Conservation (phyloP, 306 rosid species). For the Sindora glabra region DNA sequence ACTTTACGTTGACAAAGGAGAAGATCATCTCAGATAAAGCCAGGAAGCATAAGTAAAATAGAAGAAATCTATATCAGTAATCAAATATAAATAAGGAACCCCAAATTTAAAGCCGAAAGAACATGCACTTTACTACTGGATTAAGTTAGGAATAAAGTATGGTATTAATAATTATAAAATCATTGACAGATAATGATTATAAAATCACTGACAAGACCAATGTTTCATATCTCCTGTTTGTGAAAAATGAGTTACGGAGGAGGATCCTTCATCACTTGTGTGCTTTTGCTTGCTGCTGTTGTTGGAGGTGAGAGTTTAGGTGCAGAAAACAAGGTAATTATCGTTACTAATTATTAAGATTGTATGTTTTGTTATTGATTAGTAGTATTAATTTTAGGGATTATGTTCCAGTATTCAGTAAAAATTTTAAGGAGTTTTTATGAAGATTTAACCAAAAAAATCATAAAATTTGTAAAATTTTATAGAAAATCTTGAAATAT, state of each 20-base stretch:
- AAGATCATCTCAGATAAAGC: background rate
- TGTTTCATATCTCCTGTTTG: background rate
- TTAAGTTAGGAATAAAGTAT: conserved; percentile 45
- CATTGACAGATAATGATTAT: background rate
- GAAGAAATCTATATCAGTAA: conserved; percentile 19
- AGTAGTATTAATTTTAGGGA: no score
- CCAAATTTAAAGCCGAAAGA: background rate
- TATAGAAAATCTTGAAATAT: no score
- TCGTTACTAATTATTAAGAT: no score
- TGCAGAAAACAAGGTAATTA: conserved; percentile 36
- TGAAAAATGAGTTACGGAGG: background rate
- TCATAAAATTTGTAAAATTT: no score
- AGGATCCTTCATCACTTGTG: conserved; percentile 7
- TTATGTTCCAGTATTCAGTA: no score
- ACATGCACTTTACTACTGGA: conserved; percentile 29
- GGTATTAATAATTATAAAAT: background rate
- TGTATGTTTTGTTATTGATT: no score
- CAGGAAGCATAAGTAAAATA: conserved; percentile 25
- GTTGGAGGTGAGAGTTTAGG: conserved; percentile 28
- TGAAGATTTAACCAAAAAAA: no score
- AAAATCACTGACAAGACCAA: background rate
- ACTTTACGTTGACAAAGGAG: conserved; percentile 28
- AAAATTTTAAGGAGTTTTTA: no score
- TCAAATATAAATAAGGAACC: background rate
- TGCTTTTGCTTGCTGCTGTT: conserved; percentile 25